Base-by-base conservation (phyloP, 2,329 filamentous ascomycete genomes). In the Paecilomyces sp. region DNA sequence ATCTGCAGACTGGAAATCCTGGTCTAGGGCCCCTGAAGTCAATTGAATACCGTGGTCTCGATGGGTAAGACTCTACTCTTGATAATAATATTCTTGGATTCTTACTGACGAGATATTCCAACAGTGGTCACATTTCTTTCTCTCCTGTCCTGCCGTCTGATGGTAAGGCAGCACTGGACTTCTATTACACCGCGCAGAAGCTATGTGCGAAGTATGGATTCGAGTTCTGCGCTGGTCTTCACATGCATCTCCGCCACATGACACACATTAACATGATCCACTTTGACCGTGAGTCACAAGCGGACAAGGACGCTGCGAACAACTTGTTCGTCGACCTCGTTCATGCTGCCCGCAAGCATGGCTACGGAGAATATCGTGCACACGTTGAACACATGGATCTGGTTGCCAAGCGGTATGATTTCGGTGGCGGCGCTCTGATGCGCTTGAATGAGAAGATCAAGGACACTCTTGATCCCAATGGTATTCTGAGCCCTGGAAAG, bases 371-470 rank as follows among this genome's bases (percentile, higher is more conserved):
- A 51, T 67, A 67, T 30, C 59, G 65, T 2, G 63, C 65, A 1
- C 65, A 67, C 41, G 55, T 67, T 18, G 61, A 62, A 1, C 62
- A 62, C 31, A 66, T 65, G 64, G 65, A 66, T 62, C 59, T 63
- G 18, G 62, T 65, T 52, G 62, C 33, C 33, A 36, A 36, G 33
- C 33, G 7, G 33, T 36, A 36, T 36, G 33, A 36, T 2, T 36
- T 36, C 13, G 8, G 8, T 12, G 33, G 33, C 9, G 33, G 33
- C 7, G 9, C 33, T 6, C 13, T 36, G 33, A 36, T 36, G 33
- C 33, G 33, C 33, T 36, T 36, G 33, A 36, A 36, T 2, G 33
- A 36, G 33, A 36, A 11, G 8, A 36, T 36, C 13, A 36, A 36
- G 33, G 33, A 36, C 3, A 36, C 33, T 2, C 33, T 36, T 3